Base-by-base conservation (phyloP, 495 filamentous ascomycete species). In the Schizothecium vesticola region DNA sequence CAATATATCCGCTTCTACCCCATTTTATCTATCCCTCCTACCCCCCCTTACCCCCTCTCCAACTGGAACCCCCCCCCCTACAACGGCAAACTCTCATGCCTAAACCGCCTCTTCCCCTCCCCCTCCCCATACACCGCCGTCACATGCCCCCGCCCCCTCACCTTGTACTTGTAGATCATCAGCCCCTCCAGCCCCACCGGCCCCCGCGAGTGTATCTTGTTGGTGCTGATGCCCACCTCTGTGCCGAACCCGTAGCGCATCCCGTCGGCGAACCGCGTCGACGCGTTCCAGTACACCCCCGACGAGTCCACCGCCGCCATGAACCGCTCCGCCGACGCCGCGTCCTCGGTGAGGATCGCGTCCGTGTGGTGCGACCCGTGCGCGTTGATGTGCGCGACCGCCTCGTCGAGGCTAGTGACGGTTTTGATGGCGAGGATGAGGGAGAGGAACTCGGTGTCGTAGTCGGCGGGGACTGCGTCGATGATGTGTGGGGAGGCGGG, bases 201-300 rank as follows among this genome's bases (percentile, higher is more conserved):
- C 1, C 95, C 95, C 51, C 95, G 84, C 9, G 92, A 90, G 74
- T 99, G 95, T 64, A 99, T 97, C 80, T 98, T 99, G 80, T 98
- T 99, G 58, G 95, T 99, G 79, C 92, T 96, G 76, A 99, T 97
- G 55, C 95, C 95, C 2, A 99, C 95, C 78, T 99, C 95, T 0
- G 95, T 97, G 33, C 95, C 95, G 80, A 99, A 98, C 3, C 95
- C 95, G 78, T 92, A 99, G 29, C 95, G 85, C 89, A 96, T 97
- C 3, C 95, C 95, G 75, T 99, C 95, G 4, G 94, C 93, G 79
- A 99, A 95, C 23, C 95, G 85, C 12, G 92, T 95, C 21, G 92
- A 96, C 21, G 93, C 91, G 75, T 99, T 99, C 93, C 93, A 97
- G 83, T 93, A 99, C 13, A 96, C 93, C 57, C 94, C 94, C 0